Percentiles rank a stretch among this genome's conserved stretches.
phyloP scores from a whole-genome alignment of 192 early-diverging fungal species.

The Umbelopsis ramanniana region DNA sequence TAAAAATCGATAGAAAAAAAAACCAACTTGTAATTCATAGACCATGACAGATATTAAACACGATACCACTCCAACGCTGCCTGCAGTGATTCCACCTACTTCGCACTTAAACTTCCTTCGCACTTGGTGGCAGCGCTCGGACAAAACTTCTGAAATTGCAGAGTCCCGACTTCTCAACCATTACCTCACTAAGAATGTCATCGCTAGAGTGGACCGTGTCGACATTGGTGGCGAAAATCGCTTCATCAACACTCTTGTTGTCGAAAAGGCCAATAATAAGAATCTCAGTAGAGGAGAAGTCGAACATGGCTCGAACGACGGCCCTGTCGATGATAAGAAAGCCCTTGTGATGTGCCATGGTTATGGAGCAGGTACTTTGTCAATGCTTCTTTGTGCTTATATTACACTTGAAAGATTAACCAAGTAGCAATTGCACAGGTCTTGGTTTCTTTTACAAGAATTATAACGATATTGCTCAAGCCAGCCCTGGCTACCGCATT shows the following conservation, averaged over 20 bases:
- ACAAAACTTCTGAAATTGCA: slow-evolving; percentile 49
- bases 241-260: slow-evolving; percentile 64
- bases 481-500: slow-evolving; percentile 56
- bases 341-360: slow-evolving; percentile 76
- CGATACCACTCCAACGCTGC: slow-evolving; percentile 25
- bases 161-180: slow-evolving; percentile 63
- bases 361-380: slow-evolving; percentile 67
- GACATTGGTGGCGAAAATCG: slow-evolving; percentile 53
- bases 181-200: slow-evolving; percentile 28
- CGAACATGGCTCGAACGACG: slow-evolving; percentile 6
- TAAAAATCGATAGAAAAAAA: slow-evolving; percentile 1
- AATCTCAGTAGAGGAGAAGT: slow-evolving; percentile 31
- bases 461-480: slow-evolving; percentile 51
- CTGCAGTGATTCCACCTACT: slow-evolving; percentile 43
- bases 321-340: slow-evolving; percentile 40
- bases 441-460: slow-evolving; percentile 78
- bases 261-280: slow-evolving; percentile 51
- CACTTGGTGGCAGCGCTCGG: slow-evolving; percentile 47
- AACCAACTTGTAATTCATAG: background rate
- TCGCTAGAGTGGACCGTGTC: slow-evolving; percentile 60
- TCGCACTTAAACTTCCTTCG: slow-evolving; percentile 40
- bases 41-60: slow-evolving; percentile 16
- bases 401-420: background rate
- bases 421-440: background rate
- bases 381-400: background rate